These are phyloP conservation scores for Lophiostoma macrostomum DNA, from an alignment of 495 filamentous ascomycete genomes.

Conservation along the genomic window DNA sequence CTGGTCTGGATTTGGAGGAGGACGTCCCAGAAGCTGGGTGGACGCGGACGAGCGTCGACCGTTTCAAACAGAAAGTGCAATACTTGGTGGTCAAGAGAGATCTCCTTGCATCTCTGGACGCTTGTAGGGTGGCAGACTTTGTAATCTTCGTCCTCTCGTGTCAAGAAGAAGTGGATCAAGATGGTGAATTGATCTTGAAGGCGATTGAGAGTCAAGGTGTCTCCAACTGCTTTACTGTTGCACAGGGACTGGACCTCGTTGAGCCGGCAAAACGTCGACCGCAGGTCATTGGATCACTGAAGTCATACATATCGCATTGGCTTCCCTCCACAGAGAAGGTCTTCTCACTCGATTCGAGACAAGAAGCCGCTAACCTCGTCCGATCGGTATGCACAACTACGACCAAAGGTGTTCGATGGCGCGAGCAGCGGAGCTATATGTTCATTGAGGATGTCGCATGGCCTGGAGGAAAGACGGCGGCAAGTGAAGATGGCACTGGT, in stretches of 20 bases:
- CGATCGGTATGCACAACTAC: constrained; percentile 83
- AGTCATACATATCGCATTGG: constrained; percentile 89
- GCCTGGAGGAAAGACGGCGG: constrained; percentile 50
- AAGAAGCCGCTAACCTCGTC: constrained; percentile 86
- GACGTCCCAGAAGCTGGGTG: constrained; percentile 59
- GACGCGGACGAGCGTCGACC: constrained; percentile 67
- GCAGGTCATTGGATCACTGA: constrained; percentile 73
- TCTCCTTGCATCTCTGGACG: constrained; percentile 73
- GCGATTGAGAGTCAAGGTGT: constrained; percentile 90
- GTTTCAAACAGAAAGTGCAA: constrained; percentile 89
- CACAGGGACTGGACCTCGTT: constrained; percentile 68
- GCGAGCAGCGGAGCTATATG: constrained; percentile 94
- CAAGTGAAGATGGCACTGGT: constrained; percentile 41
- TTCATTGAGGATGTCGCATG: constrained; percentile 77
- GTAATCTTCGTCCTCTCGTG: constrained; percentile 80
- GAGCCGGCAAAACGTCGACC: constrained; percentile 73
- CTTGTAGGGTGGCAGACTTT: constrained; percentile 84
- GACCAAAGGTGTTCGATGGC: constrained; percentile 89
- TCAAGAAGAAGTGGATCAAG: constrained; percentile 72
- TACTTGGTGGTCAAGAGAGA: constrained; percentile 73
- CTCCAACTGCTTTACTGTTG: constrained; percentile 76
- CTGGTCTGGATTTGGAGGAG: constrained; percentile 70
- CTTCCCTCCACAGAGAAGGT: constrained; percentile 87
- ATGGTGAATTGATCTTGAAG: constrained; percentile 77
- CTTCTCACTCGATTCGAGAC: constrained; percentile 75